A percentile compares a stretch with the other conserved stretches of the same genome.
Evolutionary conservation across 257 asterid species (phyloP).

Genomic region (Oldenlandia corymbosa): DNA sequence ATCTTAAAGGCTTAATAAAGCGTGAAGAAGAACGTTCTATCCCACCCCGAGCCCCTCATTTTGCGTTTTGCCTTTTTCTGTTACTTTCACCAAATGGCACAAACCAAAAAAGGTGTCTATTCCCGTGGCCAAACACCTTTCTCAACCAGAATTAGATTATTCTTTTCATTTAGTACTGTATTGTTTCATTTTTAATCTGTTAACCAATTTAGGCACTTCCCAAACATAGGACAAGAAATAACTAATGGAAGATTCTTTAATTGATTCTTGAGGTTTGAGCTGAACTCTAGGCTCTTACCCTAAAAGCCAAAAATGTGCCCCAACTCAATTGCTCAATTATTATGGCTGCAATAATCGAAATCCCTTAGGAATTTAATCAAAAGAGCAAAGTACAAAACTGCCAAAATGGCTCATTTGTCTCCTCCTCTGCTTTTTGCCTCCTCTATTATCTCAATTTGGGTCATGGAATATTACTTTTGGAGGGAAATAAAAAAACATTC

Average conservation of each 20-base stretch:
- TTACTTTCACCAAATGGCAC: background rate
- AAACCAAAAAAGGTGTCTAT: background rate
- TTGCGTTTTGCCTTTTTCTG: background rate
- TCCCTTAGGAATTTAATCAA: background rate
- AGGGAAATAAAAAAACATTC: background rate
- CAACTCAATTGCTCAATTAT: slow-evolving; percentile 9
- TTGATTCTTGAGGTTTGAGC: slow-evolving; percentile 1
- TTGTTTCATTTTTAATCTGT: no score
- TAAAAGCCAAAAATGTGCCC: slow-evolving; percentile 8
- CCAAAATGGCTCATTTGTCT: slow-evolving; percentile 4
- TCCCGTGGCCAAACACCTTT: background rate
- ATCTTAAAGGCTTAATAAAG: slow-evolving; percentile 3
- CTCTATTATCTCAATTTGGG: background rate
- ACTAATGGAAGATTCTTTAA: background rate
- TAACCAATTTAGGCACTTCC: no score
- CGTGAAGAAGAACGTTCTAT: slow-evolving; percentile 18
- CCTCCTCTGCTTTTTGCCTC: background rate
- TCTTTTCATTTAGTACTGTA: no score
- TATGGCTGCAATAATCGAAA: background rate
- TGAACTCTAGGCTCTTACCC: slow-evolving; percentile 5
- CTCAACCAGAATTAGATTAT: background rate
- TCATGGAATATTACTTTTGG: background rate
- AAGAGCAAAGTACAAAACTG: background rate
- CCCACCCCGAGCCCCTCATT: slow-evolving; percentile 14
- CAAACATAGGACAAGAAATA: slow-evolving; percentile 1